Evolutionary conservation across 805 yeast genomes (phyloP), one percentile per base, ranked within the genome.

Genomic region (Lipomyces sp.): DNA sequence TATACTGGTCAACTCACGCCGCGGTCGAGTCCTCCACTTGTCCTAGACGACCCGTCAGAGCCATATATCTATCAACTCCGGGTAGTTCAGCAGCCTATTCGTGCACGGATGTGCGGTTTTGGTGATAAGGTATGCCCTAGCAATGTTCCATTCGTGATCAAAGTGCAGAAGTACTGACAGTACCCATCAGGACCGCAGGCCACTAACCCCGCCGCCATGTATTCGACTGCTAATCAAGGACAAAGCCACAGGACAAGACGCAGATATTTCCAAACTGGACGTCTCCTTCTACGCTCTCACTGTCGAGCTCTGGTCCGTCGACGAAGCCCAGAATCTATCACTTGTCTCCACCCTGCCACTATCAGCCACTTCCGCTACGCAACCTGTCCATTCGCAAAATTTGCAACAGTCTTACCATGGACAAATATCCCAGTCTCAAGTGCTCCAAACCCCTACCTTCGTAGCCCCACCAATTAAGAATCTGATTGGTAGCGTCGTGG

Each of bases 51-150:
- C 39, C 69, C 65, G 18, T 42, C 54, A 7, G 70, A 68, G 30
- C 71, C 63, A 11, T 69, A 66, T 57, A 54, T 29, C 6, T 76
- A 72, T 60, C 65, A 72, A 18, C 73, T 80, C 7, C 73, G 73
- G 2, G 79, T 80, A n/a, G 77, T 73, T 34, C 84, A 81, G 64
- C 81, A 81, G 65, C 84, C 84, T 1, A 75, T 79, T 13, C 73
- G 83, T 59, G 83, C 83, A 0, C 78, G 84, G 37, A 81, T 81
- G 83, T 81, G 84, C 69, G 84, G 84, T 0, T 75, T 81, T 30
- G 83, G 83, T 13, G 84, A 81, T 63, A 75, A 75, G 55, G 63
- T 78, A 77, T 56, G 80, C 34, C 30, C 33, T 18, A 13, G 2
- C 33, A 13, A 8, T 6, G 8, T 18, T 57, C 18, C 24, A 18